Base-by-base conservation (phyloP, 352 stramenopile species). In the Globisporangium radiosum region DNA sequence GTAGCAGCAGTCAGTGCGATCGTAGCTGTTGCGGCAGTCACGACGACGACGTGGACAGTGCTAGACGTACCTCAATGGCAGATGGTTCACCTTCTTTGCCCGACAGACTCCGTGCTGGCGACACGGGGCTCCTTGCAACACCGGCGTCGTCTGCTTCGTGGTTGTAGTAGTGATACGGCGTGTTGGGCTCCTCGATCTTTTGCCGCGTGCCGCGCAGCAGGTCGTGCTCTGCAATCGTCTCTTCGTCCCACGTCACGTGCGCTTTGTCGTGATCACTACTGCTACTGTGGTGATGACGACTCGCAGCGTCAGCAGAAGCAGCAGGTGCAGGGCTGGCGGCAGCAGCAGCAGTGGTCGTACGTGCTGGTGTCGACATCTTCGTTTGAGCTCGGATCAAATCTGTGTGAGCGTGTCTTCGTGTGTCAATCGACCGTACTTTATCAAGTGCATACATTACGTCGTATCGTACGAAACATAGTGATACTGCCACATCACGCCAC, bases 141-240 rank as follows among this genome's bases (percentile, higher is more conserved):
- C 43, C 65, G 2, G 55, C 60, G 36, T 76, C 69, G 33, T 70
- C 65, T 9, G 69, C 64, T 4, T 49, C 40, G 19, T 63, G 64
- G 0, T 39, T 40, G 66, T 89, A 92, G 64, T 90, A 89, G 56
- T 94, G 74, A 60, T 95, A 98, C 19, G 92, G 92, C 56, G 92
- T 98, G 63, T 96, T 88, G 52, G 92, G 90, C 72, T 98, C 92
- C 56, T 97, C 85, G 63, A 98, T 97, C 71, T 97, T 97, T 78
- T 95, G 92, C 52, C 91, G 85, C 57, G 92, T 98, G 59, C 92
- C 92, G 37, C 92, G 76, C 38, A 96, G 77, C 59, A 94, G 75
- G 68, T 98, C 81, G 63, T 98, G 92, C 55, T 87, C 76, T 17
- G 85, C 84, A 65, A 98, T 97, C 17, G 87, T 96, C 55, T 91